Evolutionary conservation across 2,329 filamentous ascomycete species (phyloP), one percentile per base, ranked within the genome.

Genomic region (Polytolypa hystricis): DNA sequence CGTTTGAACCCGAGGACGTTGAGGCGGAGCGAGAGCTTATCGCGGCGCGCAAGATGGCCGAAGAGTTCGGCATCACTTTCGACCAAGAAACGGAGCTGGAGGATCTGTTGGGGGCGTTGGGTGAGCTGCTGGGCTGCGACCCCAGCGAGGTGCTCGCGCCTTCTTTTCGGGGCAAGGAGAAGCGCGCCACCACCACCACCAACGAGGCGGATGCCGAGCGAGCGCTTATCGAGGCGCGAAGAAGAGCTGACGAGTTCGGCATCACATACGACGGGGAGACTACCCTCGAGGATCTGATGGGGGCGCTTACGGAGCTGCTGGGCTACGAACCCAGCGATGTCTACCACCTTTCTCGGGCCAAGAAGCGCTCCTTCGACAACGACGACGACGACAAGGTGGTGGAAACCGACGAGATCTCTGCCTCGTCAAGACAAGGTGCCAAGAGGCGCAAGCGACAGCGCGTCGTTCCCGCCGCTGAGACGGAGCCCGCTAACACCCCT

Each of bases 1-100:
- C 15, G n/a, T 52, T 54, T 27, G 11, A 41, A 4, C 25, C 42
- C 4, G 54, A 57, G 30, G 40, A 57, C 26, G 42, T 56, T 15
- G 39, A 36, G n/a, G 33, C 38, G 28, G 52, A 51, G 35, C 39
- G 30, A 18, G 41, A 42, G 4, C 48, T 43, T 25, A 44, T 52
- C 17, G 46, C 40, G 19, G 44, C 46, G 21, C 48, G 46, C 14
- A 42, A 53, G 16, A 45, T 42, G n/a, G 49, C 52, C 4, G 43
- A 39, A 3, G 38, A 40, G 6, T 42, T 36, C 23, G 50, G 47
- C 16, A 48, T 51, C 21, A 8, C 23, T 4, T 36, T 49, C 4
- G 41, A 49, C 29, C 42, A 43, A 16, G 45, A 40, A 16, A 46
- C 46, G 46, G 33, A 38, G 2, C 20, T 45, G 7, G 38, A 40